Evolutionary conservation across 306 rosid genomes (phyloP).

Genomic region (Quercus mongolica): DNA sequence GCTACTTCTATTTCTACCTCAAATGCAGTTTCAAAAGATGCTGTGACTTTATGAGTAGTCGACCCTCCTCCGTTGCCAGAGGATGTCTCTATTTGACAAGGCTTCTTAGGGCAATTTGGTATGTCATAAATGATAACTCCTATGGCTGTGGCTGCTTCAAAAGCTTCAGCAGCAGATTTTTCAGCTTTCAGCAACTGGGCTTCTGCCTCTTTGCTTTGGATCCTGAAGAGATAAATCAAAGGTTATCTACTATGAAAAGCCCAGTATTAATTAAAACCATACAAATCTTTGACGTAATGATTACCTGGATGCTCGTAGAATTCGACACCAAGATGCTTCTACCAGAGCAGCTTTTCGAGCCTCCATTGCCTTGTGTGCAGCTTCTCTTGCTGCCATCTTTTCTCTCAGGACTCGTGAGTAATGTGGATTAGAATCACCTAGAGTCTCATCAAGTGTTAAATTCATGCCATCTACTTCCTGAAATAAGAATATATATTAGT

Average conservation of each 20-base stretch:
- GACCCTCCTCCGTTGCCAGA: constrained; percentile 52
- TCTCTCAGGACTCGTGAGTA: constrained; percentile 76
- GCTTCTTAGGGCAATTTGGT: constrained; percentile 71
- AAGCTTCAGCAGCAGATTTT: constrained; percentile 67
- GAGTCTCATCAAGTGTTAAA: constrained; percentile 85
- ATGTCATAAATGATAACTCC: constrained; percentile 87
- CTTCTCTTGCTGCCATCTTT: constrained; percentile 92
- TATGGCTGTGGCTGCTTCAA: constrained; percentile 71
- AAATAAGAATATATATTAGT: constrained; percentile 7
- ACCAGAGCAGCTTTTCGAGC: constrained; percentile 85
- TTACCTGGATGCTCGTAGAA: constrained; percentile 82
- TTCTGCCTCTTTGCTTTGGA: constrained; percentile 77
- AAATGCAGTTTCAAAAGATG: constrained; percentile 91
- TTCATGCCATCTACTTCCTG: constrained; percentile 87
- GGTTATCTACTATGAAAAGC: background rate
- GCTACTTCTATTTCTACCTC: constrained; percentile 92
- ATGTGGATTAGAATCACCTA: constrained; percentile 92
- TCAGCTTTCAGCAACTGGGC: constrained; percentile 57
- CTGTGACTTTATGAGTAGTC: constrained; percentile 65
- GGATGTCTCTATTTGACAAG: constrained; percentile 59
- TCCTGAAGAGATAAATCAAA: constrained; percentile 42
- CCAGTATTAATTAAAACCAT: background rate
- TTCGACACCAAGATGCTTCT: constrained; percentile 98
- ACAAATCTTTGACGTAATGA: constrained; percentile 2
- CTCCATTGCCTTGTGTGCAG: constrained; percentile 75